Base-by-base conservation (phyloP, 495 filamentous ascomycete genomes). In the Aspergillus coremiiformis region DNA sequence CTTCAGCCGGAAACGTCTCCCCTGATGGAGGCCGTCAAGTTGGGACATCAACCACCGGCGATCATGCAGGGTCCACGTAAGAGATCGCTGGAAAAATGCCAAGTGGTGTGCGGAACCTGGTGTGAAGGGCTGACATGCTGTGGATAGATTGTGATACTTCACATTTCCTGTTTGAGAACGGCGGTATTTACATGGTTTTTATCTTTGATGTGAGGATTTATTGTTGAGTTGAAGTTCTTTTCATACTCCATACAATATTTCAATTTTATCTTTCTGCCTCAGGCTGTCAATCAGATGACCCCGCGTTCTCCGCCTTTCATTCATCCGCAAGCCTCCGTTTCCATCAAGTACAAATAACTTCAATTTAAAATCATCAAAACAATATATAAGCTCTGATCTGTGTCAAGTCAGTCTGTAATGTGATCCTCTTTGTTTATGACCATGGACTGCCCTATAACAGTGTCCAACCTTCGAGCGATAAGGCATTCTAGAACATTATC, bases 1-100 rank as follows among this genome's bases (percentile, higher is more conserved):
- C 49, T 80, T 35, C 76, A 78, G 57, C 77, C 76, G 0, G 76
- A 79, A 30, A 54, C 69, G 8, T 59, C 37, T 9, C 20, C 42
- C 9, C 50, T 51, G 19, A 24, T n/a, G 1, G 37, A 20, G 22
- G 6, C 27, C 27, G 6, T 35, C 11, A 49, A 19, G 42, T 27
- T 32, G 11, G 55, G 52, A 11, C 61, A 59, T 15, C 51, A 57
- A 26, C n/a, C 43, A 7, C 24, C 35, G 32, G 19, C 39, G 11
- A 22, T 30, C 21, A 19, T 30, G 39, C 37, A 42, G 48, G 32
- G 19, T 44, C 9, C 23, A 17, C 30, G 39, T 14, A 15, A 22
- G 45, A 55, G 30, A 20, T 39, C 33, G 19, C 11, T 33, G 10
- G 39, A 52, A 5, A 60, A 61, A 15, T 71, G 68, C 39, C 65